These are phyloP conservation scores for Cutaneotrichosporon arboriforme DNA, from an alignment of 1,284 basidiomycete genomes.

Conservation along the genomic window DNA sequence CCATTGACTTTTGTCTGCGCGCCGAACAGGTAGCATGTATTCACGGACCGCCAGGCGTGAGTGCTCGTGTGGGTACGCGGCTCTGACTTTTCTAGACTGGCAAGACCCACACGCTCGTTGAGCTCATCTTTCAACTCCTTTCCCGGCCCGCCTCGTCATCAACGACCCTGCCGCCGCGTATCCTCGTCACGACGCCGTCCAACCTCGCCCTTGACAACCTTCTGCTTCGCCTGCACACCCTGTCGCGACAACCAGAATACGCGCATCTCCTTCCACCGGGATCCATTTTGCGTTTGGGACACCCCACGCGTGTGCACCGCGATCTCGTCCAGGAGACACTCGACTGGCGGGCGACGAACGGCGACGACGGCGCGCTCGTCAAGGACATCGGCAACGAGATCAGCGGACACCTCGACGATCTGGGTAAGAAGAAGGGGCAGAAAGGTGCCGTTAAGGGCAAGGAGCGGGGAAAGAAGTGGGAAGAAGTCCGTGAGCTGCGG, in stretches of 20 bases:
- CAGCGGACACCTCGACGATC: slow-evolving; percentile 59
- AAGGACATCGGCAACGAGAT: slow-evolving; percentile 81
- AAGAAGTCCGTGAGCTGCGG: slow-evolving; percentile 78
- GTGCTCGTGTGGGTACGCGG: slow-evolving; percentile 7
- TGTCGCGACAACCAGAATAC: slow-evolving; percentile 23
- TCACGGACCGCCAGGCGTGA: slow-evolving; percentile 88
- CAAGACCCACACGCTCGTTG: slow-evolving; percentile 86
- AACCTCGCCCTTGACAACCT: slow-evolving; percentile 65
- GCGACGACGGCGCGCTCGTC: slow-evolving; percentile 71
- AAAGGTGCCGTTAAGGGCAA: slow-evolving; percentile 56
- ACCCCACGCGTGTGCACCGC: slow-evolving; percentile 86
- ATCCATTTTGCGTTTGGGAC: slow-evolving; percentile 71
- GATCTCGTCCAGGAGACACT: slow-evolving; percentile 71
- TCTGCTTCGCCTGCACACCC: slow-evolving; percentile 61
- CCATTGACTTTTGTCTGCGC: slow-evolving; percentile 50
- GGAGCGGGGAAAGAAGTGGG: slow-evolving; percentile 84
- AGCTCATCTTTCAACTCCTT: slow-evolving; percentile 78
- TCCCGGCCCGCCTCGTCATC: slow-evolving; percentile 28
- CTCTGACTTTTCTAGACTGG: slow-evolving; percentile 56
- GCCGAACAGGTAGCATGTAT: slow-evolving; percentile 75
- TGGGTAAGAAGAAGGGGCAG: slow-evolving; percentile 71
- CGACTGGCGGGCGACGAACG: slow-evolving; percentile 75
- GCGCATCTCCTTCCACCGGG: slow-evolving; percentile 38
- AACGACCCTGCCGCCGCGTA: slow-evolving; percentile 49
- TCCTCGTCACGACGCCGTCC: slow-evolving; percentile 51